A percentile compares a stretch with the other conserved stretches of the same genome.
These are phyloP conservation scores for Calonectria pseudoreteaudii DNA, from an alignment of 2,329 filamentous ascomycete species.

Conservation along the genomic window DNA sequence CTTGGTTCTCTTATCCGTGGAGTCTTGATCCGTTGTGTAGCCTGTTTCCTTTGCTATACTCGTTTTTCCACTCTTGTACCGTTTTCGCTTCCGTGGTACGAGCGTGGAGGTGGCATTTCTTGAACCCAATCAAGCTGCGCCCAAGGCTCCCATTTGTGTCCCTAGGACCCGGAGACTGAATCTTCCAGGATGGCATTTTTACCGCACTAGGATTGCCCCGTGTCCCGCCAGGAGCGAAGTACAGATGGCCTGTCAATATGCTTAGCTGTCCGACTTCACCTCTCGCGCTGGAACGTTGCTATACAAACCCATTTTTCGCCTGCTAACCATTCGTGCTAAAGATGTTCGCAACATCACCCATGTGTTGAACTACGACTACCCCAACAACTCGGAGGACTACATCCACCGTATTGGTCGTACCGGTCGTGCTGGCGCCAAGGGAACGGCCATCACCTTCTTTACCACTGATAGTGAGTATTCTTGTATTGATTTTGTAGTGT, in stretches of 20 bases:
- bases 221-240: slow-evolving; percentile 68
- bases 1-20: slow-evolving; percentile 83
- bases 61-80: slow-evolving; percentile 82
- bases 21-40: slow-evolving; percentile 78
- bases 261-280: slow-evolving; percentile 57
- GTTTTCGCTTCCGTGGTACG: slow-evolving; percentile 72
- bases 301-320: slow-evolving; percentile 64
- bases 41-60: slow-evolving; percentile 70
- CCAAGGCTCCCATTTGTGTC: slow-evolving; percentile 65
- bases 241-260: slow-evolving; percentile 61
- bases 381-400: slow-evolving; percentile 99
- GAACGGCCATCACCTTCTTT: slow-evolving; percentile 98
- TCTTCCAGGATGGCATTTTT: slow-evolving; percentile 64
- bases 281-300: slow-evolving; percentile 73
- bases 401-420: slow-evolving; percentile 98
- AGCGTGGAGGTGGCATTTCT: slow-evolving; percentile 83
- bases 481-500: neutral
- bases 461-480: slow-evolving; percentile 95
- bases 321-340: slow-evolving; percentile 85
- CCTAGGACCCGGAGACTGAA: slow-evolving; percentile 68
- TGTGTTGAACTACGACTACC: slow-evolving; percentile 99
- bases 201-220: slow-evolving; percentile 70
- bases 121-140: slow-evolving; percentile 79
- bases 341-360: slow-evolving; percentile 99
- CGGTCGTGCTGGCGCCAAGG: slow-evolving; percentile 91